Evolutionary conservation across 495 filamentous ascomycete genomes (phyloP).

Genomic region (Podospora australis): DNA sequence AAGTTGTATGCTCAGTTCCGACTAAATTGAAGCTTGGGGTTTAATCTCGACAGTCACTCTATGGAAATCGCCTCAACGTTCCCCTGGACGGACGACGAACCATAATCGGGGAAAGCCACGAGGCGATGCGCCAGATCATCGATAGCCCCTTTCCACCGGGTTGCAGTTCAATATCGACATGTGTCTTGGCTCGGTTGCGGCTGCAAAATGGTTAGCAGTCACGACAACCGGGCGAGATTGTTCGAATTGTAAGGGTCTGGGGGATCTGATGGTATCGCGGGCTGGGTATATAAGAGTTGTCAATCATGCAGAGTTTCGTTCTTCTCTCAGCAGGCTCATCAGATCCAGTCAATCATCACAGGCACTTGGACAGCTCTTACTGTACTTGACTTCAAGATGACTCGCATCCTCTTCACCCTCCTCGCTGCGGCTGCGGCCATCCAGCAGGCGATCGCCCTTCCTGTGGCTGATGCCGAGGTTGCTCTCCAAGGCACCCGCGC

Average conservation of each 20-base stretch:
- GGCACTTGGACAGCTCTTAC: background rate
- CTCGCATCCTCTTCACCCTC: constrained; percentile 13
- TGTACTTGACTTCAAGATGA: constrained; percentile 11
- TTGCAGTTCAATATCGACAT: constrained; percentile 2
- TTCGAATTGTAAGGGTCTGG: too few relatives aligned
- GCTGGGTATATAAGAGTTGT: background rate
- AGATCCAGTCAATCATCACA: too few relatives aligned
- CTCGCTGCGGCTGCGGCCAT: constrained; percentile 16
- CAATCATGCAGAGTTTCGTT: background rate
- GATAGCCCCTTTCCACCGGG: background rate
- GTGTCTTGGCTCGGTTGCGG: constrained; percentile 3
- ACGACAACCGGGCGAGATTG: background rate
- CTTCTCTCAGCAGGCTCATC: background rate
- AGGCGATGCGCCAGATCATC: background rate
- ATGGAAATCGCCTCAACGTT: background rate
- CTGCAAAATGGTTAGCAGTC: background rate
- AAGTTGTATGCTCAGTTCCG: constrained; percentile 1
- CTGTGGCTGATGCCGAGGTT: constrained; percentile 11
- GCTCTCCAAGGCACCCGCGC: background rate
- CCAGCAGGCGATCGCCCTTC: constrained; percentile 9
- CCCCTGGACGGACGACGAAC: background rate
- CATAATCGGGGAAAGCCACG: background rate
- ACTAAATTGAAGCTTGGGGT: constrained; percentile 3
- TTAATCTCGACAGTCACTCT: background rate
- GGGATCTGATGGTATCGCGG: too few relatives aligned